These are phyloP conservation scores for Blastomyces emzantsi DNA, from an alignment of 2,329 filamentous ascomycete genomes.

Conservation along the genomic window DNA sequence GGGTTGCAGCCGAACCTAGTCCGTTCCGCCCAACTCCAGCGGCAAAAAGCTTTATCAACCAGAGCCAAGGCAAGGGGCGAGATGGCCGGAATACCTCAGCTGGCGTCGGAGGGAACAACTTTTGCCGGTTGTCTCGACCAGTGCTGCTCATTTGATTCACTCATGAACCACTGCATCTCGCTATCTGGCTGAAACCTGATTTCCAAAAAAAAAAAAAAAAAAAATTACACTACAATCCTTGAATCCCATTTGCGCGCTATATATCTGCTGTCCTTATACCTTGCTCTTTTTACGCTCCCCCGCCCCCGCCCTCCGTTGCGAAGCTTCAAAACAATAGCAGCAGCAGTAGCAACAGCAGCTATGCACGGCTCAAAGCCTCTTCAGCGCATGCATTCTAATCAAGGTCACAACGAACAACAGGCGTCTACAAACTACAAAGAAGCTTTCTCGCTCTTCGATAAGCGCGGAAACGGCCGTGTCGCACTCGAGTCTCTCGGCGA, in stretches of 20 bases:
- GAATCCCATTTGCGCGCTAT: neutral
- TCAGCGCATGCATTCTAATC: slow-evolving; percentile 15
- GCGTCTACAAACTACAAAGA: slow-evolving; percentile 98
- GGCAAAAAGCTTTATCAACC: neutral
- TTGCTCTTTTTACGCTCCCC: neutral
- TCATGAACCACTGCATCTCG: no score
- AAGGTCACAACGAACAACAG: slow-evolving; percentile 34
- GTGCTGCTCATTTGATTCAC: no score
- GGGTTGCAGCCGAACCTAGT: neutral
- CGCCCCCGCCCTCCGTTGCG: neutral
- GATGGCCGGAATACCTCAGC: neutral
- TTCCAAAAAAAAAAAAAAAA: no score
- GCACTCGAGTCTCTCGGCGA: slow-evolving; percentile 80
- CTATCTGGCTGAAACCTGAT: neutral
- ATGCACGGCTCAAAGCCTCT: slow-evolving; percentile 21
- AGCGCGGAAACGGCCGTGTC: slow-evolving; percentile 93
- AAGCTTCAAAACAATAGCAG: neutral
- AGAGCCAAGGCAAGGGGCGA: neutral
- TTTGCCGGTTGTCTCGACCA: no score
- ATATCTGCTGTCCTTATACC: neutral
- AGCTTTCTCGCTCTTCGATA: slow-evolving; percentile 99
- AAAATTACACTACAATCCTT: neutral
- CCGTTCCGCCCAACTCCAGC: neutral
- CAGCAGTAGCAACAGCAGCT: slow-evolving; percentile 14
- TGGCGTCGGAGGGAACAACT: neutral